Percentiles rank a stretch among this genome's conserved stretches.
phyloP scores from a whole-genome alignment of 768 basidiomycete species.

The Megacollybia marginata region DNA sequence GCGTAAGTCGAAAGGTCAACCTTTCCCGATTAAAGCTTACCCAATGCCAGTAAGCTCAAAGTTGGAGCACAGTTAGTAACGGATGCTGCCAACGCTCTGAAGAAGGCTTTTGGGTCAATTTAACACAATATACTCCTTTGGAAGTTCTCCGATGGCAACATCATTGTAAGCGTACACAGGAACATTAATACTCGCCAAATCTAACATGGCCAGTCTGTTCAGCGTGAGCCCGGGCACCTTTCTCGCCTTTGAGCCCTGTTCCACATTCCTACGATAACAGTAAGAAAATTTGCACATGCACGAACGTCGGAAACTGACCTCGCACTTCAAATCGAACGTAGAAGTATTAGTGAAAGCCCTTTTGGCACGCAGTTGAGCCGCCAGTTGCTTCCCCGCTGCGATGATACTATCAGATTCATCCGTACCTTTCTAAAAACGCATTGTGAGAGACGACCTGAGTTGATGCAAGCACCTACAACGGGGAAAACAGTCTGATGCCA shows the following conservation, averaged over 20 bases:
- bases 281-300: neutral
- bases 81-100: conserved; percentile 27
- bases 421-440: conserved; percentile 21
- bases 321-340: conserved; percentile 86
- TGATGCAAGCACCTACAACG: conserved; percentile 30
- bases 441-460: conserved; percentile 1
- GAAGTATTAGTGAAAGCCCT: conserved; percentile 88
- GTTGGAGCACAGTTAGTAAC: conserved; percentile 29
- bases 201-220: conserved; percentile 76
- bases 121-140: neutral
- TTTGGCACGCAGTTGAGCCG: conserved; percentile 61
- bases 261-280: conserved; percentile 56
- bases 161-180: neutral
- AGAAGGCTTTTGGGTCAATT: conserved; percentile 16
- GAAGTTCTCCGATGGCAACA: neutral
- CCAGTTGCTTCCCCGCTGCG: conserved; percentile 62
- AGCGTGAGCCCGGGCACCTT: conserved; percentile 86
- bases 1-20: conserved; percentile 29
- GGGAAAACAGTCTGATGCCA: conserved; percentile 90
- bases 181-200: conserved; percentile 70
- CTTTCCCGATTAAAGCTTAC: too few species aligned
- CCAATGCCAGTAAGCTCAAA: conserved; percentile 12
- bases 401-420: conserved; percentile 46
- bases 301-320: conserved; percentile 38
- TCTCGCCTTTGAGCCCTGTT: conserved; percentile 87